phyloP scores from a whole-genome alignment of 1,284 basidiomycete genomes.

The Erythrobasidium hasegawianum region DNA sequence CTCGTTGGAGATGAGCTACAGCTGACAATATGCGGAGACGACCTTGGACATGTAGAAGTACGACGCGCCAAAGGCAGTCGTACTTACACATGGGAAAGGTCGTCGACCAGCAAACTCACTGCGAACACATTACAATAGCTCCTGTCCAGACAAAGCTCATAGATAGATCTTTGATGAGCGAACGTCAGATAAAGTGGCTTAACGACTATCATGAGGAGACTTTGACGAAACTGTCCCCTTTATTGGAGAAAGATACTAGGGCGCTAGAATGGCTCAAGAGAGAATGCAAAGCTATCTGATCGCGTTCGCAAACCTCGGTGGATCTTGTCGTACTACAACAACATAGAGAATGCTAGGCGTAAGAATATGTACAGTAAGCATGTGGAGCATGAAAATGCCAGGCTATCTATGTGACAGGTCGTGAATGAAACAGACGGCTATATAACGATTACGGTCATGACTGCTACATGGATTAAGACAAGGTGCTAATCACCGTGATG shows the following conservation, averaged over 20 bases:
- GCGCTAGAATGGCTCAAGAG: slow-evolving; percentile 75
- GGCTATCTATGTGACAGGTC: background rate
- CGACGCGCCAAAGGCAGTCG: no score
- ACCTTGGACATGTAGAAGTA: no score
- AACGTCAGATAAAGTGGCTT: slow-evolving; percentile 72
- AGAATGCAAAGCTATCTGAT: slow-evolving; percentile 50
- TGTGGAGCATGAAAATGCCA: no score
- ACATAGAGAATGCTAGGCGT: no score
- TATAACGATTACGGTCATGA: background rate
- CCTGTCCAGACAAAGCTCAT: slow-evolving; percentile 86
- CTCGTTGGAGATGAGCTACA: no score
- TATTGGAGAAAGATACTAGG: slow-evolving; percentile 69
- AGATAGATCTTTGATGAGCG: slow-evolving; percentile 62
- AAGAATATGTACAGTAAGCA: no score
- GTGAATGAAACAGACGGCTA: background rate
- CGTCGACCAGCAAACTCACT: no score
- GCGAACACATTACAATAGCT: slow-evolving; percentile 80
- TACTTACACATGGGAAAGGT: no score
- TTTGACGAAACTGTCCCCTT: slow-evolving; percentile 67
- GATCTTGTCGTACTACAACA: background rate
- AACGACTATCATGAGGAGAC: slow-evolving; percentile 80
- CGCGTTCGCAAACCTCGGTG: no score
- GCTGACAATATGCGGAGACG: no score
- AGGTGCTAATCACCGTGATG: slow-evolving; percentile 2
- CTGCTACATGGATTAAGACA: background rate